Evolutionary conservation across 352 stramenopile species (phyloP).

Genomic region (Hyaloperonospora arabidopsidis): DNA sequence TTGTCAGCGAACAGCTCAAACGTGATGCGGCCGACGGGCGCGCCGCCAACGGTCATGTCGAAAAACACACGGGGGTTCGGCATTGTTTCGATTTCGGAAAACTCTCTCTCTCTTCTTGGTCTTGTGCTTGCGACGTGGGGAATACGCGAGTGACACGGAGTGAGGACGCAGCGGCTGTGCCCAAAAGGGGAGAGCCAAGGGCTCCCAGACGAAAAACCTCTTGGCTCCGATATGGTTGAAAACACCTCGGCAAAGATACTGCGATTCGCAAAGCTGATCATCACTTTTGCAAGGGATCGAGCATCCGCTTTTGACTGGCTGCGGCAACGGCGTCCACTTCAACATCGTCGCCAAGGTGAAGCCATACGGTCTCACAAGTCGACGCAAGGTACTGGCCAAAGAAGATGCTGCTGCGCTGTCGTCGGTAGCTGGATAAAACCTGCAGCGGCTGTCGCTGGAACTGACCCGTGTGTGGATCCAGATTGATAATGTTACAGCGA

Average conservation of each 20-base stretch:
- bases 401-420: slow-evolving; percentile 67
- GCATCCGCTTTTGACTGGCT: too few relatives aligned
- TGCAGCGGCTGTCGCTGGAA: slow-evolving; percentile 54
- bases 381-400: slow-evolving; percentile 73
- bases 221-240: background rate
- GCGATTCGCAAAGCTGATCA: slow-evolving; percentile 7
- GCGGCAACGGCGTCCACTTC: slow-evolving; percentile 6
- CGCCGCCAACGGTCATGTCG: slow-evolving; percentile 94
- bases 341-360: slow-evolving; percentile 26
- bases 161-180: slow-evolving; percentile 8
- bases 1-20: slow-evolving; percentile 84
- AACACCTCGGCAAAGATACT: slow-evolving; percentile 26
- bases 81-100: slow-evolving; percentile 37
- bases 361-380: slow-evolving; percentile 24
- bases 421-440: slow-evolving; percentile 63
- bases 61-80: slow-evolving; percentile 94
- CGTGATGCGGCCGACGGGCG: slow-evolving; percentile 85
- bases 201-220: slow-evolving; percentile 20
- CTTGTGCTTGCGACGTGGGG: slow-evolving; percentile 27
- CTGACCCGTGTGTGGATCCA: slow-evolving; percentile 59
- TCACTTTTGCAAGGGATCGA: slow-evolving; percentile 5
- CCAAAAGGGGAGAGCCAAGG: background rate
- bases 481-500: slow-evolving; percentile 80
- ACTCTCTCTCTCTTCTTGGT: slow-evolving; percentile 11
- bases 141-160: slow-evolving; percentile 33